Evolutionary conservation across 805 yeast species (phyloP), one percentile per base, ranked within the genome.

Genomic region (Danielia oregonensis): DNA sequence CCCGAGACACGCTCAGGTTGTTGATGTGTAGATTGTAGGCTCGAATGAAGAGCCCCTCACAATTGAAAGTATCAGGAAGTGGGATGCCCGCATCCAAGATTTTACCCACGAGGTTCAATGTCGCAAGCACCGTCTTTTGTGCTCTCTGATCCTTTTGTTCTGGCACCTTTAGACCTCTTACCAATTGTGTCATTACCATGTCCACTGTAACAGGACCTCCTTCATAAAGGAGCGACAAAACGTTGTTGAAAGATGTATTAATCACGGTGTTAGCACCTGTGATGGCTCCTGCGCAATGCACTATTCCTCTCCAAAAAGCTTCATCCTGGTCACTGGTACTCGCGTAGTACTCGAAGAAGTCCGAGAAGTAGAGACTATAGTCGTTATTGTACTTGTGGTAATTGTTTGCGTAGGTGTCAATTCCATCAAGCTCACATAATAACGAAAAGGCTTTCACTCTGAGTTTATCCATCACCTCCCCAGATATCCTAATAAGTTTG

Each of bases 391-490:
- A 35, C 10, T 9, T 5, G 5, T 13, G 22, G 5, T 11, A 26
- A n/a, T 34, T 17, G 5, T 10, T 13, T 1, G 10, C 6, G 15
- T 12, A 19, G 6, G 8, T 17, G 5, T 12, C 13, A 2, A 15
- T 13, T 3, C 42, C 39, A 3, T 48, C 43, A 3, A 68, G 23
- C 6, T 27, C 35, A 11, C 54, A 27, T 4, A 78, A 43, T n/a
- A 78, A 42, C 5, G 30, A 22, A 6, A 72, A 49, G 0, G 88
- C 62, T 6, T 50, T 50, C 0, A 46, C 16, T 31, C 87, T 59
- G 4, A 82, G 52, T 33, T 63, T 72, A 38, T 75, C 83, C 36
- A 82, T 74, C 3, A 78, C 66, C 51, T 86, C 95, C 1, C 79
- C 78, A 0, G 80, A 54, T 15, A 86, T 54, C 25, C 91, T 55